Base-by-base conservation (phyloP, 371 early-diverging fungal genomes). In the Apophysomyces sp. region DNA sequence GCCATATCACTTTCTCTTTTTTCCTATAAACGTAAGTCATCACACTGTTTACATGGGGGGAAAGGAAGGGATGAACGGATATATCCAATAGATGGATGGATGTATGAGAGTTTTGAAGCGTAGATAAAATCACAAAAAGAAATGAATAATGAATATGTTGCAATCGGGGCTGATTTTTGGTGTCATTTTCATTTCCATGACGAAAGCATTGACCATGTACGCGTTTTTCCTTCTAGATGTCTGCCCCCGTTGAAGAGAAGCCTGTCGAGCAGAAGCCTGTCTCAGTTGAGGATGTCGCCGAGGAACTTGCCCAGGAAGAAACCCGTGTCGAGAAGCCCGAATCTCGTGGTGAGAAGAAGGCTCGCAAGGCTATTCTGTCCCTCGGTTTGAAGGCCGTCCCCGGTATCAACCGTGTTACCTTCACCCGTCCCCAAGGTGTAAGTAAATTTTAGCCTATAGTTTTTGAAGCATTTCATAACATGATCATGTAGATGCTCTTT, bases 321-420 rank as follows among this genome's bases (percentile, higher is more conserved):
- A 62, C 54, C 62, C 65, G 52, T 52, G 80, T 68, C 65, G 78
- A 76, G 61, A 83, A 78, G 66, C 67, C 72, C 65, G 89, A 86
- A 75, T 85, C 84, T 77, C 92, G 91, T 67, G 86, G 88, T 63
- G 97, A 97, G 82, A 92, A 92, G 89, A 95, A 97, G 91, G 96
- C 95, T 65, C 91, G 97, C 78, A 97, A 97, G 90, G 95, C 94
- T 58, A 82, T 98, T 73, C 77, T 85, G 75, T 92, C 94, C 86
- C 88, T 93, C 73, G 97, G 97, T 63, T 86, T 97, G 67, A 90
- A 92, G 86, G 88, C 83, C 63, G 90, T 96, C 65, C 68, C 84
- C 31, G 97, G 92, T 53, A 90, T 97, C 81, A 90, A 76, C 79
- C 92, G 96, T 72, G 94, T 98, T 63, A 93, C 93, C 73, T 86